phyloP scores from a whole-genome alignment of 306 rosid species.

The Morella rubra region DNA sequence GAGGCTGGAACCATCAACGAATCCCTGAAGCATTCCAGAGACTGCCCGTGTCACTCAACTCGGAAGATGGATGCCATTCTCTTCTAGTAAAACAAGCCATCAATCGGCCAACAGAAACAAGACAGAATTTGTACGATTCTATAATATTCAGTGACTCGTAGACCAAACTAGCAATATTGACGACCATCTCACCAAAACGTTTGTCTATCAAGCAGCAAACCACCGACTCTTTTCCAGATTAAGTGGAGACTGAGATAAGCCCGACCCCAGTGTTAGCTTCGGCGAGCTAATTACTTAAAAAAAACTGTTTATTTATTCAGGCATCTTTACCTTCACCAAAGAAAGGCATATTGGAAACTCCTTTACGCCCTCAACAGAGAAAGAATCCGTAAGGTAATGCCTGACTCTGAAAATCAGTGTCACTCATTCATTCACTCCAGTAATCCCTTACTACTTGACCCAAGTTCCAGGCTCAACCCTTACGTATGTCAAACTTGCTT shows the following conservation, averaged over 20 bases:
- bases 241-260: neutral
- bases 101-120: slow-evolving; percentile 1
- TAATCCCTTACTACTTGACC: neutral
- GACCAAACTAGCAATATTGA: neutral
- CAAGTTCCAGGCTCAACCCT: neutral
- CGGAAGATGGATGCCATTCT: neutral
- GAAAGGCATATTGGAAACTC: neutral
- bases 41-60: neutral
- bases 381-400: neutral
- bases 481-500: slow-evolving; percentile 4
- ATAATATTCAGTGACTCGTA: neutral
- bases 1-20: neutral
- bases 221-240: neutral
- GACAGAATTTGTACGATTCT: neutral
- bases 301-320: neutral
- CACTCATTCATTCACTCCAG: neutral
- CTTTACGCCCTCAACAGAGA: neutral
- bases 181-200: neutral
- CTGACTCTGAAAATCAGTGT: neutral
- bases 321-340: neutral
- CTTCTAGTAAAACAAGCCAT: neutral
- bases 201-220: neutral
- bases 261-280: neutral
- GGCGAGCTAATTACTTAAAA: neutral
- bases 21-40: neutral